Percentiles rank a stretch among this genome's conserved stretches.
phyloP scores from a whole-genome alignment of 1,284 basidiomycete species.

The Leccinum subspadiceum region DNA sequence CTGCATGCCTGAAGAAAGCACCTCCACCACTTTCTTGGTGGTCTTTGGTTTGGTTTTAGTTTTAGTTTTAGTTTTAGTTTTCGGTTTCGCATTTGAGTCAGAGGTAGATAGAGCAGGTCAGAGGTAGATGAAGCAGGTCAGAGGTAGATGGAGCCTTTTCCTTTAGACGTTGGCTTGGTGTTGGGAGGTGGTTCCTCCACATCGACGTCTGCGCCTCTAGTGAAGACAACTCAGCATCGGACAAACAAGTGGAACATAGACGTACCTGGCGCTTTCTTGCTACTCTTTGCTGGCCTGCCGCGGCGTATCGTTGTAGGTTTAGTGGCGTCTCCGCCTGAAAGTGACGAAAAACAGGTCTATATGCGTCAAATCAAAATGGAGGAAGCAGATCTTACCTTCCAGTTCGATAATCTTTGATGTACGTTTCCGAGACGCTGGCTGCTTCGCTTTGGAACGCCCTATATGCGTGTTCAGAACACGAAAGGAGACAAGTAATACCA shows the following conservation, averaged over 20 bases:
- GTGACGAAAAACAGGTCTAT: background rate
- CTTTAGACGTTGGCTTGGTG: too few relatives aligned
- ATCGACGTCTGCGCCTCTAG: too few relatives aligned
- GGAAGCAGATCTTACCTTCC: conserved; percentile 7
- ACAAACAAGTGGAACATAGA: too few relatives aligned
- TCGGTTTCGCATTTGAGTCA: background rate
- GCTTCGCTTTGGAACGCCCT: conserved; percentile 18
- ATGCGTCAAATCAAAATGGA: too few relatives aligned
- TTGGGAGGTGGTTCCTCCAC: too few relatives aligned
- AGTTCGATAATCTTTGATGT: conserved; percentile 12
- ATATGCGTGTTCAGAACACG: conserved; percentile 2
- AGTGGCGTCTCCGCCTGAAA: background rate
- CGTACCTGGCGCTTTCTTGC: conserved; percentile 4
- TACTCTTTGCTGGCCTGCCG: conserved; percentile 11
- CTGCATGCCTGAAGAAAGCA: conserved; percentile 16
- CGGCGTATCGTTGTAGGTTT: conserved; percentile 19
- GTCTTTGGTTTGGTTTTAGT: conserved; percentile 8
- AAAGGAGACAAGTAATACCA: background rate
- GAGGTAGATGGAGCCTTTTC: conserved; percentile 1
- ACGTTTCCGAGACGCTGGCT: conserved; percentile 12
- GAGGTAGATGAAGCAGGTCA: too few relatives aligned
- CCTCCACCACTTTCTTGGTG: conserved; percentile 8
- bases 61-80: conserved; percentile 1
- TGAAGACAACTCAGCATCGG: too few relatives aligned
- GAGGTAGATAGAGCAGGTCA: background rate